phyloP scores from a whole-genome alignment of 2,329 filamentous ascomycete species.

The Rhynchosporium secalis region DNA sequence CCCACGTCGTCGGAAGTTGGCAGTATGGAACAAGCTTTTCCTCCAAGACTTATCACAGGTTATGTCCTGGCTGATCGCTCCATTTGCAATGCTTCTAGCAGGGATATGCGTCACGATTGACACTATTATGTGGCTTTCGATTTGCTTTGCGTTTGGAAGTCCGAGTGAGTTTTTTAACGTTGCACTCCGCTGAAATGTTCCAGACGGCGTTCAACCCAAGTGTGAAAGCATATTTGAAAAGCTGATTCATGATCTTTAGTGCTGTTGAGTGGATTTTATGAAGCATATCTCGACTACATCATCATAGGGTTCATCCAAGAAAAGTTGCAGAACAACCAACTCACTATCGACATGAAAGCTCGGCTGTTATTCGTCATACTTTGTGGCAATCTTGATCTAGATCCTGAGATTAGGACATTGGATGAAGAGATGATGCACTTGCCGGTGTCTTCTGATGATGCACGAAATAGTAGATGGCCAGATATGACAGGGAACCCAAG shows the following conservation, averaged over 20 bases:
- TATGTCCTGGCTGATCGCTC: not conserved
- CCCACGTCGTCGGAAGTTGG: not conserved
- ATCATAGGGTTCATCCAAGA: conserved; percentile 25
- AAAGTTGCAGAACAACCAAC: conserved; percentile 12
- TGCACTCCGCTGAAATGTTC: not conserved
- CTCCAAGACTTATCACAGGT: not conserved
- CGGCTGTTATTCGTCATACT: conserved; percentile 29
- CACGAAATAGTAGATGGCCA: conserved; percentile 15
- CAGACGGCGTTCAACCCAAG: not conserved
- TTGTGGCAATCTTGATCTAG: conserved; percentile 31
- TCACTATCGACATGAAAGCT: conserved; percentile 28
- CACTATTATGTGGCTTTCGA: conserved; percentile 19
- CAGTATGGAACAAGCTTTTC: not conserved
- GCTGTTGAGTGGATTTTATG: conserved; percentile 19
- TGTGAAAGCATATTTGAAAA: not conserved
- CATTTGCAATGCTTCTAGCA: conserved; percentile 13
- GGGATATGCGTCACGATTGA: conserved; percentile 14
- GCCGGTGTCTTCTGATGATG: conserved; percentile 10
- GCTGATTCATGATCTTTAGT: not conserved
- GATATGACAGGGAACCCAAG: not conserved
- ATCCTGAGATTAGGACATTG: conserved; percentile 15
- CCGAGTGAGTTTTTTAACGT: conserved; percentile 4
- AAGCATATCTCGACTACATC: conserved; percentile 26
- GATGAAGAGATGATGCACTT: conserved; percentile 16
- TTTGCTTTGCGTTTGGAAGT: conserved; percentile 17